Evolutionary conservation across 305 asterid genomes (phyloP), one percentile per base, ranked within the genome.

Genomic region (Coffea humblotiana): DNA sequence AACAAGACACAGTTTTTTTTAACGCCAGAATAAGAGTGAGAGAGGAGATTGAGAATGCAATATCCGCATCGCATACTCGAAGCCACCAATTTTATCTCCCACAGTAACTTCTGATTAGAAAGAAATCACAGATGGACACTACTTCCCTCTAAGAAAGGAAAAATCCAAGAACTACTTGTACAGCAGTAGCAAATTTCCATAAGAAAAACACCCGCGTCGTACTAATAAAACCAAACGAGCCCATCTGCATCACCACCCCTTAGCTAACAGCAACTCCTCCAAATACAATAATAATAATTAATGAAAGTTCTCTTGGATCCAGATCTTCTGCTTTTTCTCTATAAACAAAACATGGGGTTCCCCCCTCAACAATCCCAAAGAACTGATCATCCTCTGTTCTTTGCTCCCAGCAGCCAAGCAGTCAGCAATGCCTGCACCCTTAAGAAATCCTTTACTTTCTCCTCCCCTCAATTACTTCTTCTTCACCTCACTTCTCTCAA

Each of bases 311-410:
- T 82, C 76, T 88, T 85, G 94, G 97, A 92, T 93, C 98, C 83
- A 91, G 94, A 90, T 89, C 99, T 88, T 86, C 90, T 88, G 80
- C 82, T 84, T 86, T 86, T 85, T 84, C 75, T 86, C 90, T 95
- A 95, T 92, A 92, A 91, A 91, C 94, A 89, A 91, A 88, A 87
- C 93, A 88, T 90, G 97, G 88, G 88, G 84, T 88, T 89, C 86
- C 85, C 80, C 87, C 86, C 83, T 85, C 91, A 80, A 88, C 96
- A 87, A 90, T 87, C 96, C 96, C 97, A 77, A 90, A 82, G 78
- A 77, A 77, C 86, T 80, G 78, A 80, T 81, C 86, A 64, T 74
- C 75, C 69, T 51, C 88, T 79, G 76, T 77, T 78, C 78, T 86
- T 84, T 77, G 25, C 86, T 82, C 84, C 82, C 87, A 84, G 84